Evolutionary conservation across 805 yeast genomes (phyloP).

Genomic region (Nematodospora valgi): DNA sequence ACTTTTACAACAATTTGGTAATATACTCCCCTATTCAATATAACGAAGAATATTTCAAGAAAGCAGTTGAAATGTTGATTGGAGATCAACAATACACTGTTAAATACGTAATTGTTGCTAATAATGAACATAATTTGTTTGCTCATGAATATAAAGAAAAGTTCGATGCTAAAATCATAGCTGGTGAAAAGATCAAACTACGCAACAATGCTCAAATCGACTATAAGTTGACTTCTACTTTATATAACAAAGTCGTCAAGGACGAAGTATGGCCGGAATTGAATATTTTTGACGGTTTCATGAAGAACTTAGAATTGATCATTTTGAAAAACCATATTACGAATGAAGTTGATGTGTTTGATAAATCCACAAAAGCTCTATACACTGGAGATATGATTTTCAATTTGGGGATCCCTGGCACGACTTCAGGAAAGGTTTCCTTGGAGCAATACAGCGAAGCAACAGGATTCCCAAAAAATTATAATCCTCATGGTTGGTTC

Average conservation of each 20-base stretch:
- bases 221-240: conserved; percentile 26
- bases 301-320: conserved; percentile 43
- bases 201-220: conserved; percentile 34
- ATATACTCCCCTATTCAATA: conserved; percentile 5
- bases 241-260: conserved; percentile 24
- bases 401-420: conserved; percentile 39
- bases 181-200: conserved; percentile 34
- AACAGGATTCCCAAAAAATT: conserved; percentile 39
- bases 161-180: conserved; percentile 32
- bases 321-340: conserved; percentile 49
- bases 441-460: conserved; percentile 34
- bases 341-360: conserved; percentile 48
- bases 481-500: conserved; percentile 39
- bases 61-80: conserved; percentile 26
- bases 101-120: conserved; percentile 50
- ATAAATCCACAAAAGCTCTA: conserved; percentile 40
- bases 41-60: not conserved
- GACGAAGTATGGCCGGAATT: conserved; percentile 17
- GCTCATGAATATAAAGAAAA: conserved; percentile 41
- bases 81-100: conserved; percentile 8
- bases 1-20: conserved; percentile 3
- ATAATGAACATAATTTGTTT: conserved; percentile 56
- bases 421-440: conserved; percentile 2
- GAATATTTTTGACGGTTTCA: conserved; percentile 28
- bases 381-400: conserved; percentile 54